A percentile compares a stretch with the other conserved stretches of the same genome.
These are phyloP conservation scores for Hypoxylon subgilvum DNA, from an alignment of 495 filamentous ascomycete species.

Conservation along the genomic window DNA sequence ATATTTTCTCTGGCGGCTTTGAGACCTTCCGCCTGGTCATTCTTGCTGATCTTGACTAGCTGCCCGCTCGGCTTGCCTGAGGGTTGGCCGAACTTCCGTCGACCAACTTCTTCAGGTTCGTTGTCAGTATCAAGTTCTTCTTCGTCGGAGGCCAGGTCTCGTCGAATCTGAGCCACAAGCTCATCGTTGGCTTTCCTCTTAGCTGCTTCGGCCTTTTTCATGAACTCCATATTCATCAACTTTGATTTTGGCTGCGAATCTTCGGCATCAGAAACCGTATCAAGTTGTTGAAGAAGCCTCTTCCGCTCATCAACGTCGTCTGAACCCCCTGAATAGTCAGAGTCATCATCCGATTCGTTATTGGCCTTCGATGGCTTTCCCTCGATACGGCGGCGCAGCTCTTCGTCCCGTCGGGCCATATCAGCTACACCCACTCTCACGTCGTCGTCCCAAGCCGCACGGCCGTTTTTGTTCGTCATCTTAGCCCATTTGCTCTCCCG, in stretches of 20 bases:
- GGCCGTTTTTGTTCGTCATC: slow-evolving; percentile 76
- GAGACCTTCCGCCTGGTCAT: slow-evolving; percentile 38
- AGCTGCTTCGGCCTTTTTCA: slow-evolving; percentile 83
- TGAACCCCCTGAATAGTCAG: slow-evolving; percentile 58
- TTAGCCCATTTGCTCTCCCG: slow-evolving; percentile 96
- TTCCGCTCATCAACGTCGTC: slow-evolving; percentile 59
- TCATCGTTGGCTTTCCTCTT: slow-evolving; percentile 81
- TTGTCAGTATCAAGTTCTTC: slow-evolving; percentile 58
- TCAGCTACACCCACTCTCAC: slow-evolving; percentile 77
- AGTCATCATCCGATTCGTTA: slow-evolving; percentile 62
- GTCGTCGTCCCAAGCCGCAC: slow-evolving; percentile 83
- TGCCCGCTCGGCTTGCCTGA: slow-evolving; percentile 40
- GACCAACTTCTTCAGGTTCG: slow-evolving; percentile 66
- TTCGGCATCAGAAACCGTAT: slow-evolving; percentile 50
- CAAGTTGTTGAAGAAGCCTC: slow-evolving; percentile 65
- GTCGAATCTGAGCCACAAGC: slow-evolving; percentile 73
- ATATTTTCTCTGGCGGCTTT: slow-evolving; percentile 29
- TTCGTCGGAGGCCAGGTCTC: slow-evolving; percentile 66
- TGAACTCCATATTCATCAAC: slow-evolving; percentile 63
- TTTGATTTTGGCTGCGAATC: slow-evolving; percentile 52
- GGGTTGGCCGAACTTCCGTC: slow-evolving; percentile 65
- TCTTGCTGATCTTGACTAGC: slow-evolving; percentile 33
- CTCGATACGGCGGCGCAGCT: slow-evolving; percentile 80
- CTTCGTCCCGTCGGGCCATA: slow-evolving; percentile 83
- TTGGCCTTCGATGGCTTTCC: slow-evolving; percentile 65